Conservation (phyloP, 2,329 filamentous ascomycete genomes). For the Pezicula carpinea region DNA sequence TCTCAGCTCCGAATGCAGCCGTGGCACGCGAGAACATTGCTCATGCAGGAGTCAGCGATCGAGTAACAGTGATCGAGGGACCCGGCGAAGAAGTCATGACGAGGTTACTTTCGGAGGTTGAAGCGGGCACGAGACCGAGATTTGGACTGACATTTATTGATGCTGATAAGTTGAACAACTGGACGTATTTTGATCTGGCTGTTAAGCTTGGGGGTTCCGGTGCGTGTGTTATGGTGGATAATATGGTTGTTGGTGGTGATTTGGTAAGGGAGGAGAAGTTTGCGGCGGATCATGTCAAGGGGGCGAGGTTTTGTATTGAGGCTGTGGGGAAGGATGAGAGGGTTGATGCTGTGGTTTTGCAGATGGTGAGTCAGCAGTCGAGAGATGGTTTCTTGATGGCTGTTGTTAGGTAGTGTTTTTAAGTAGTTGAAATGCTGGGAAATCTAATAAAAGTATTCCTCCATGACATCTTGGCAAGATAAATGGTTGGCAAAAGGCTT, state of each 20-base stretch:
- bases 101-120: constrained; percentile 32
- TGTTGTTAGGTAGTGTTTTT: background rate
- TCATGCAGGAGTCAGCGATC: constrained; percentile 38
- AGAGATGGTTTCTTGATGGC: background rate
- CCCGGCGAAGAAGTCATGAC: constrained; percentile 36
- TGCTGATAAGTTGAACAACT: constrained; percentile 1
- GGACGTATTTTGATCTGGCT: background rate
- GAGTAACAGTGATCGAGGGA: constrained; percentile 41
- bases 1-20: constrained; percentile 38
- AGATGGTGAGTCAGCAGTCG: background rate
- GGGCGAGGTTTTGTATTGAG: background rate
- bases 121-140: background rate
- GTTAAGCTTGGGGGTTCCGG: background rate
- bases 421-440: too few species aligned
- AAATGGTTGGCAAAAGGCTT: too few species aligned
- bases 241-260: background rate
- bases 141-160: background rate
- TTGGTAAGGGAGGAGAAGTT: background rate
- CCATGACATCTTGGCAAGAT: too few species aligned
- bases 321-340: background rate
- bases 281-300: background rate
- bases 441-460: too few species aligned
- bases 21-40: constrained; percentile 43
- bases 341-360: background rate
- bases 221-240: background rate